Evolutionary conservation across 1,284 basidiomycete species (phyloP).

Genomic region (Coniophora puteana): DNA sequence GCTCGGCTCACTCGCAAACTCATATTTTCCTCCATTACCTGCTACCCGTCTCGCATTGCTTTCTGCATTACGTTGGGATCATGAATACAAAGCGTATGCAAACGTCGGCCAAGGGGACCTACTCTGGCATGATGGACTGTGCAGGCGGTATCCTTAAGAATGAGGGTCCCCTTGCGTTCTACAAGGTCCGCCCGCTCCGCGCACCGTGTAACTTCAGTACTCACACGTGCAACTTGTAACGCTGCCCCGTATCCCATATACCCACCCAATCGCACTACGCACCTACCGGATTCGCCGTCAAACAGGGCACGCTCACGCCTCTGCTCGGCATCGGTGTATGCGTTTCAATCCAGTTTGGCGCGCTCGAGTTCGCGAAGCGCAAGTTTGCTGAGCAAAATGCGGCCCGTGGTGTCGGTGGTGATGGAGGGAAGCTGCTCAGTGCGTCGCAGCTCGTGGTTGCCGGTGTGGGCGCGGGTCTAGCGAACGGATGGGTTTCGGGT

Average conservation of each 20-base stretch:
- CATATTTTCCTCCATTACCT: slow-evolving; percentile 11
- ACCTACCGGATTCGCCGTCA: slow-evolving; percentile 2
- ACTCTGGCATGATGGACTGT: slow-evolving; percentile 85
- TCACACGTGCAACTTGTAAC: no score
- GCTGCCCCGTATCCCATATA: no score
- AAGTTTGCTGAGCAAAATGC: slow-evolving; percentile 65
- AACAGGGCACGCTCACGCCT: slow-evolving; percentile 88
- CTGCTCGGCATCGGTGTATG: slow-evolving; percentile 92
- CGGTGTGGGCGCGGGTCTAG: slow-evolving; percentile 84
- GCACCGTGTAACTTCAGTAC: neutral
- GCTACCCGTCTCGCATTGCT: slow-evolving; percentile 1
- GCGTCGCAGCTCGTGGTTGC: slow-evolving; percentile 71
- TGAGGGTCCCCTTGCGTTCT: slow-evolving; percentile 93
- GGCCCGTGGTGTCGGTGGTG: slow-evolving; percentile 51
- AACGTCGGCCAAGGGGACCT: slow-evolving; percentile 89
- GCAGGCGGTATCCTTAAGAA: slow-evolving; percentile 85
- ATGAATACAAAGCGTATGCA: slow-evolving; percentile 95
- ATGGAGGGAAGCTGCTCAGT: slow-evolving; percentile 53
- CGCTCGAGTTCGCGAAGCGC: slow-evolving; percentile 88
- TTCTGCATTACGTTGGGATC: no score
- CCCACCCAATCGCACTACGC: neutral
- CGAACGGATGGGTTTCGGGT: slow-evolving; percentile 90
- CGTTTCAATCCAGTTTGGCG: slow-evolving; percentile 96
- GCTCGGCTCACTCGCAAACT: slow-evolving; percentile 3
- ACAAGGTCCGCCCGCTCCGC: slow-evolving; percentile 70